phyloP scores from a whole-genome alignment of 139 green algal genomes.

The Gonium pectorale region DNA sequence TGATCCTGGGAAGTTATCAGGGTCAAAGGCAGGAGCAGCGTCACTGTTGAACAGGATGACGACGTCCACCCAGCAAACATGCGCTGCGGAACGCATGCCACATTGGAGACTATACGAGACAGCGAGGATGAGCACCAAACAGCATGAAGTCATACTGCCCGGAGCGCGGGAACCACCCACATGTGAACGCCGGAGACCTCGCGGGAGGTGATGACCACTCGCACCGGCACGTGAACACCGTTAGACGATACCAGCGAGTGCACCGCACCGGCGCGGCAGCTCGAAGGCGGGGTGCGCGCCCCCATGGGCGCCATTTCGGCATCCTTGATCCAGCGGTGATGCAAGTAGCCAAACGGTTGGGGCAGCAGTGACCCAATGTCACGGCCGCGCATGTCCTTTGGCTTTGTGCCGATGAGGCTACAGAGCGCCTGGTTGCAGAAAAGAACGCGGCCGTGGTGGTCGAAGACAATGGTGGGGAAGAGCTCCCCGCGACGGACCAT shows the following conservation, averaged over 20 bases:
- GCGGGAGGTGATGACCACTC: constrained; percentile 32
- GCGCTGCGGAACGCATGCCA: no score
- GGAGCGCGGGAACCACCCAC: no score
- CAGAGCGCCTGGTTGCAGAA: constrained; percentile 58
- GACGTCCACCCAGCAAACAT: no score
- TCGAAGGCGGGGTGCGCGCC: constrained; percentile 10
- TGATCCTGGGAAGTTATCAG: constrained; percentile 14
- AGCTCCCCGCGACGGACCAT: constrained; percentile 44
- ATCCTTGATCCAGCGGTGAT: constrained; percentile 61
- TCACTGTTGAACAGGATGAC: no score
- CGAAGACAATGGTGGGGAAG: constrained; percentile 41
- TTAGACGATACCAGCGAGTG: constrained; percentile 52
- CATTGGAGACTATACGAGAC: no score
- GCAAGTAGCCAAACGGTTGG: constrained; percentile 51
- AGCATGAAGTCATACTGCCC: no score
- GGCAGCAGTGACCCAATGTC: constrained; percentile 54
- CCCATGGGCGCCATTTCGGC: neutral
- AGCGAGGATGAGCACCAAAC: no score
- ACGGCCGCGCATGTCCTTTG: constrained; percentile 36
- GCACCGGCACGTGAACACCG: constrained; percentile 46
- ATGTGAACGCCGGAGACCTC: constrained; percentile 10
- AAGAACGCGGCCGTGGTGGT: constrained; percentile 50
- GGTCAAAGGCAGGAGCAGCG: no score
- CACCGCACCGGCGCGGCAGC: constrained; percentile 42
- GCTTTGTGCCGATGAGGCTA: constrained; percentile 53